phyloP scores from a whole-genome alignment of 179 eudicot genomes.

The Actinidia polygama region DNA sequence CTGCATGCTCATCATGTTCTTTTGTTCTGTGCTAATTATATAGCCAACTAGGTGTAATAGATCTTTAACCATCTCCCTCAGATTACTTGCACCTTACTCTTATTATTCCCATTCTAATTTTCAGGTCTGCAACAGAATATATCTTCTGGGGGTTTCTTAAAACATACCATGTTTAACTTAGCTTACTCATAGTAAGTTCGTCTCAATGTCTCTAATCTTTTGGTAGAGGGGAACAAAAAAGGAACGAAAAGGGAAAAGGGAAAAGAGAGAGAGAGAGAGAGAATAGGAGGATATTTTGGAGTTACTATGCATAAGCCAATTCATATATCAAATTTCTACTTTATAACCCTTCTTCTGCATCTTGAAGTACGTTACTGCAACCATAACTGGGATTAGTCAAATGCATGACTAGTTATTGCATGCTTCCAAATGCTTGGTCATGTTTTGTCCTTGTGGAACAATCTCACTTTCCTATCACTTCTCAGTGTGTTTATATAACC shows the following conservation, averaged over 20 bases:
- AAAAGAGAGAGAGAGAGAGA: too few relatives aligned
- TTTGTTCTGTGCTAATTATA: background rate
- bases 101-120: constrained; percentile 16
- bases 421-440: background rate
- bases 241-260: background rate
- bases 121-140: constrained; percentile 87
- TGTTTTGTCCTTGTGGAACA: background rate
- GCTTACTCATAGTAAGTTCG: constrained; percentile 80
- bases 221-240: background rate
- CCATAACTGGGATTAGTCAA: background rate
- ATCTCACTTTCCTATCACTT: background rate
- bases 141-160: constrained; percentile 75
- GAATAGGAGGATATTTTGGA: too few relatives aligned
- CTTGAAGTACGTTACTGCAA: background rate
- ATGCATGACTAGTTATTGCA: background rate
- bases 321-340: background rate
- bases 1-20: background rate
- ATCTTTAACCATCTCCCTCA: background rate
- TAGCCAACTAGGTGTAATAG: background rate
- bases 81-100: background rate
- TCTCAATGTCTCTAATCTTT: background rate
- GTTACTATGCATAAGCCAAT: background rate
- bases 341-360: background rate
- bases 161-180: constrained; percentile 55
- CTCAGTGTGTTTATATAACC: background rate